Percentiles rank a stretch among this genome's conserved stretches.
Evolutionary conservation across 306 rosid species (phyloP).

Genomic region (Delonix regia): DNA sequence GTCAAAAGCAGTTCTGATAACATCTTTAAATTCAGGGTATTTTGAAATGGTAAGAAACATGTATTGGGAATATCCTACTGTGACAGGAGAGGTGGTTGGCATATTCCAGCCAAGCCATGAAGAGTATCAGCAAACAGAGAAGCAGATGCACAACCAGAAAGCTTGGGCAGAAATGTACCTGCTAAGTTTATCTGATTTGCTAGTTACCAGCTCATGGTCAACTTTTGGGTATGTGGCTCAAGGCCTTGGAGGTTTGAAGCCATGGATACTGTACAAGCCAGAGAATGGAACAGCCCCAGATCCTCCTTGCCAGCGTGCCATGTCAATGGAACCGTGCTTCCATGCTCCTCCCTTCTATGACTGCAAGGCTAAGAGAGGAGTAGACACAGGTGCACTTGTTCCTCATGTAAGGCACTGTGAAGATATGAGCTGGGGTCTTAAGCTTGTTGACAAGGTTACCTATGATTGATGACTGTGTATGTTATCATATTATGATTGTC

Average conservation of each 20-base stretch:
- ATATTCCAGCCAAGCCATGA: constrained; percentile 78
- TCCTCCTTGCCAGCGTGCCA: constrained; percentile 69
- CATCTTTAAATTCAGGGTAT: constrained; percentile 71
- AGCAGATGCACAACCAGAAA: constrained; percentile 65
- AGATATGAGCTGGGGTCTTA: constrained; percentile 91
- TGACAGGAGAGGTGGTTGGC: constrained; percentile 64
- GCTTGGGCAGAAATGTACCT: constrained; percentile 79
- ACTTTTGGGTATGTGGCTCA: constrained; percentile 87
- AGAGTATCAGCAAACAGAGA: constrained; percentile 71
- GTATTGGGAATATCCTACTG: constrained; percentile 74
- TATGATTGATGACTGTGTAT: not conserved
- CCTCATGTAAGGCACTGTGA: constrained; percentile 79
- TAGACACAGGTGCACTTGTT: constrained; percentile 65
- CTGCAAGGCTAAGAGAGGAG: constrained; percentile 71
- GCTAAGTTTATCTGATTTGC: constrained; percentile 59
- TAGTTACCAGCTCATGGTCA: constrained; percentile 81
- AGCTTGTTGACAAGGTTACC: constrained; percentile 52
- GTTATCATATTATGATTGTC: not conserved
- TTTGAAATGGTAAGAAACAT: constrained; percentile 60
- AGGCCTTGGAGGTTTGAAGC: constrained; percentile 71
- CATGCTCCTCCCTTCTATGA: constrained; percentile 81
- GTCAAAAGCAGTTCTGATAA: constrained; percentile 63
- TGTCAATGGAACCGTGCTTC: constrained; percentile 85
- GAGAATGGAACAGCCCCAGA: constrained; percentile 61
- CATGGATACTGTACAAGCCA: constrained; percentile 78